Evolutionary conservation across 202 grass and related monocot genomes (phyloP).

Genomic region (Eragrostis tef): DNA sequence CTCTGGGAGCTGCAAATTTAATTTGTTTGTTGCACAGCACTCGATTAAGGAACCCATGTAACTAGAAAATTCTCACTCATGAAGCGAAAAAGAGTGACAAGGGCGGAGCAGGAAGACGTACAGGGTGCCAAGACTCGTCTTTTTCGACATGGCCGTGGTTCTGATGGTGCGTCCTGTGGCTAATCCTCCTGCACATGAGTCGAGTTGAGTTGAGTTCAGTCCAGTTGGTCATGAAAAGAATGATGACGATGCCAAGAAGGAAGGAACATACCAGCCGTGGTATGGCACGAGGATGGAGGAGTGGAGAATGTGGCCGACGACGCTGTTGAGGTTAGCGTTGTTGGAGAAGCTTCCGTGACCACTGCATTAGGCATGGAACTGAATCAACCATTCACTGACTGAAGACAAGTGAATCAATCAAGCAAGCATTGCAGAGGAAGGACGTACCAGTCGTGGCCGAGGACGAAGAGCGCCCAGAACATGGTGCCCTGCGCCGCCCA

Average conservation of each 20-base stretch:
- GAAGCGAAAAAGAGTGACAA: too few species aligned
- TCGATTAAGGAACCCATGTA: too few species aligned
- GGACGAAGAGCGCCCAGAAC: constrained; percentile 99
- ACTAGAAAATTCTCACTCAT: too few species aligned
- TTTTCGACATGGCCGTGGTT: not conserved
- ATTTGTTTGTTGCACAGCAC: too few species aligned
- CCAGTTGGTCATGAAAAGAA: too few species aligned
- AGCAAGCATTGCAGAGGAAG: too few species aligned
- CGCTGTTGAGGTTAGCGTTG: constrained; percentile 10
- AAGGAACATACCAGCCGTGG: not conserved
- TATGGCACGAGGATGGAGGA: not conserved
- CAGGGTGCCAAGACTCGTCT: not conserved
- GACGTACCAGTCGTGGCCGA: constrained; percentile 90
- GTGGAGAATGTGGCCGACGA: constrained; percentile 65
- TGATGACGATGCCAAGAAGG: too few species aligned
- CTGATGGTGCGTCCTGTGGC: not conserved
- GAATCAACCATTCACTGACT: too few species aligned
- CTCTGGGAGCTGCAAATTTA: constrained; percentile 58
- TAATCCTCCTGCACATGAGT: not conserved
- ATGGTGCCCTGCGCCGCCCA: constrained; percentile 98
- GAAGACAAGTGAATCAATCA: too few species aligned
- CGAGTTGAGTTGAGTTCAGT: too few species aligned
- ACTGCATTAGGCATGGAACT: too few species aligned
- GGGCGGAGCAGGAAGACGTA: not conserved
- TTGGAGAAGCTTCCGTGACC: not conserved